A percentile compares a stretch with the other conserved stretches of the same genome.
phyloP scores from a whole-genome alignment of 179 eudicot species.

The Gypsophila paniculata region DNA sequence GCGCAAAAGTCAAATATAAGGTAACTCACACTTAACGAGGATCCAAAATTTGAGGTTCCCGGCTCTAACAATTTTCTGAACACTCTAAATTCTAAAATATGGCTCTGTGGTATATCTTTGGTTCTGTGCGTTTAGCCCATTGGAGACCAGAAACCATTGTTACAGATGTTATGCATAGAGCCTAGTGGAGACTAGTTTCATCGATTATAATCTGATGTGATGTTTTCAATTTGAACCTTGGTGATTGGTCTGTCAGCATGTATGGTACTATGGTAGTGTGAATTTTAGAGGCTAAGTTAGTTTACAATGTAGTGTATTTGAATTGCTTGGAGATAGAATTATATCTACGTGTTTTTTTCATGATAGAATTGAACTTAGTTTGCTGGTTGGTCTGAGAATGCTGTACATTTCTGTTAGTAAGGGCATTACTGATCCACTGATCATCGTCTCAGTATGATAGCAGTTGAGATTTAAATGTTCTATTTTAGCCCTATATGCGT shows the following conservation, averaged over 20 bases:
- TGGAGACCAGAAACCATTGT: background rate
- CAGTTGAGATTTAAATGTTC: background rate
- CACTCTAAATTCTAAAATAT: too few species aligned
- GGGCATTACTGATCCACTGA: background rate
- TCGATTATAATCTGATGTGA: background rate
- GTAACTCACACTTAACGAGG: too few species aligned
- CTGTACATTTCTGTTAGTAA: background rate
- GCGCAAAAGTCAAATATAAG: too few species aligned
- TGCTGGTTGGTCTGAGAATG: background rate
- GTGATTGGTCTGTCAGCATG: background rate
- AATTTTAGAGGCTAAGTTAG: background rate
- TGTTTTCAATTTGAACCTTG: constrained; percentile 1
- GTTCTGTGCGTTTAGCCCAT: background rate
- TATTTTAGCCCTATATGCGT: background rate
- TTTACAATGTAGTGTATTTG: background rate
- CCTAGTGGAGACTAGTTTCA: background rate
- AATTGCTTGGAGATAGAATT: background rate
- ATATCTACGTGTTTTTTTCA: background rate
- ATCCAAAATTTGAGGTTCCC: too few species aligned
- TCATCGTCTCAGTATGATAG: background rate
- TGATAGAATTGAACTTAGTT: background rate
- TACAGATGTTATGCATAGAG: background rate
- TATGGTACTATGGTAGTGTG: background rate
- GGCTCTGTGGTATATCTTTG: background rate
- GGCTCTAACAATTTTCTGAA: too few species aligned